phyloP scores from a whole-genome alignment of 2,329 filamentous ascomycete genomes.

The Tolypocladium capitatum region DNA sequence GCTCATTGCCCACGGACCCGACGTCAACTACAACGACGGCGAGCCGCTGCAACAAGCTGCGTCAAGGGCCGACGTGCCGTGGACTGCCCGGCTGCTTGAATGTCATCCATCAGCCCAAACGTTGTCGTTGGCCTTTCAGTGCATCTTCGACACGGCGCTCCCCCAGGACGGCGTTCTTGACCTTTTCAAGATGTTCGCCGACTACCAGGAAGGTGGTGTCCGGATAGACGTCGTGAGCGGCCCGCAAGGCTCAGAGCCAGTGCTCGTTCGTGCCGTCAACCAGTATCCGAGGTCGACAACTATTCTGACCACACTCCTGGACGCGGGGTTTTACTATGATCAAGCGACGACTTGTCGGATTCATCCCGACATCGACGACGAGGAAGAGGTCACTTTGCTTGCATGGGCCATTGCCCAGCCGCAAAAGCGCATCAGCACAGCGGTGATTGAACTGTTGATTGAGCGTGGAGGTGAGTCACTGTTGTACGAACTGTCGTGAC shows the following conservation, averaged over 20 bases:
- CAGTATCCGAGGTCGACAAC: slow-evolving; percentile 40
- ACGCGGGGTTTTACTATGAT: slow-evolving; percentile 47
- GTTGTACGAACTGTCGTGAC: slow-evolving; percentile 1
- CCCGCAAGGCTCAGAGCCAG: slow-evolving; percentile 28
- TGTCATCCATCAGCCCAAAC: slow-evolving; percentile 35
- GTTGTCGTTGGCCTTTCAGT: slow-evolving; percentile 40
- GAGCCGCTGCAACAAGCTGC: slow-evolving; percentile 41
- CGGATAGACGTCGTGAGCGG: slow-evolving; percentile 37
- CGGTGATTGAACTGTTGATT: slow-evolving; percentile 44
- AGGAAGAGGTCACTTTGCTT: slow-evolving; percentile 43
- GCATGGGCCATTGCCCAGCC: slow-evolving; percentile 50
- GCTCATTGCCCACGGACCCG: slow-evolving; percentile 24
- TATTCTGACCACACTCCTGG: slow-evolving; percentile 38
- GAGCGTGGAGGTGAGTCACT: slow-evolving; percentile 22
- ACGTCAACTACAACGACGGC: slow-evolving; percentile 39
- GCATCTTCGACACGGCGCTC: slow-evolving; percentile 38
- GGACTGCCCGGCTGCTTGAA: slow-evolving; percentile 36
- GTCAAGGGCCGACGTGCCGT: slow-evolving; percentile 32
- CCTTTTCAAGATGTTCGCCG: slow-evolving; percentile 37
- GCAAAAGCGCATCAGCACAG: slow-evolving; percentile 47
- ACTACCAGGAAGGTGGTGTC: slow-evolving; percentile 32
- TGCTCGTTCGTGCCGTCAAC: slow-evolving; percentile 38
- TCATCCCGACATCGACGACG: slow-evolving; percentile 31
- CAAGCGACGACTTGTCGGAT: slow-evolving; percentile 31
- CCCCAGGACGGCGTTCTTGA: slow-evolving; percentile 36